Evolutionary conservation across 495 filamentous ascomycete genomes (phyloP), one percentile per base, ranked within the genome.

Genomic region (Cladorrhinum samala): DNA sequence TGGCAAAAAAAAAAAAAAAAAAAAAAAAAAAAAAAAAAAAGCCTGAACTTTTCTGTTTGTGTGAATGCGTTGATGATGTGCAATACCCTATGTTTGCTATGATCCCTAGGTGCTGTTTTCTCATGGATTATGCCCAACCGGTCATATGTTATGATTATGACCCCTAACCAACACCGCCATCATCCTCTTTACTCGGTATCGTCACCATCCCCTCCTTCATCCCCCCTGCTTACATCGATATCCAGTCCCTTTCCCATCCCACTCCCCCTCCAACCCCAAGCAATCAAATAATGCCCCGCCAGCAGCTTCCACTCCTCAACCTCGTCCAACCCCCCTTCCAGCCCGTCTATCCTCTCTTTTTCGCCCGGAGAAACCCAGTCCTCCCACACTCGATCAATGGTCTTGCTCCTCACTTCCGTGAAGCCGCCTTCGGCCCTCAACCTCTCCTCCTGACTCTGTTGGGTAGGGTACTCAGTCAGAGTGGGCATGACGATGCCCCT

Each of bases 281-380:
- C 84, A 50, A 97, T 77, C 56, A 91, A 85, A 68, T 98, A 98
- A 75, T 98, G 93, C 53, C 78, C 78, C 3, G 89, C 89, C 60
- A 98, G 67, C 64, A 98, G 65, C 60, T 81, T 73, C 91, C 92
- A 96, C 72, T 98, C 93, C 70, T 98, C 93, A 50, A 95, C 80
- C 70, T 98, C 93, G 75, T 98, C 93, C 56, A 97, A 63, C 75
- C 91, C 87, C 65, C 91, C 87, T 68, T 97, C 93, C 49, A 96
- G 66, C 20, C 68, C 63, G 44, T 85, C 82, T 3, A 97, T 83
- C 56, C 93, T 73, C 59, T 86, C 86, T 64, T 87, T 92, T 72
- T 97, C 93, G n/a, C 66, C 70, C 8, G 76, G 71, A 0, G 39
- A 53, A 2, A 95, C 75, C 87, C 91, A 96, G 11, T 72, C 64